Evolutionary conservation across 2,329 filamentous ascomycete species (phyloP).

Genomic region (Arachnopeziza araneosa): DNA sequence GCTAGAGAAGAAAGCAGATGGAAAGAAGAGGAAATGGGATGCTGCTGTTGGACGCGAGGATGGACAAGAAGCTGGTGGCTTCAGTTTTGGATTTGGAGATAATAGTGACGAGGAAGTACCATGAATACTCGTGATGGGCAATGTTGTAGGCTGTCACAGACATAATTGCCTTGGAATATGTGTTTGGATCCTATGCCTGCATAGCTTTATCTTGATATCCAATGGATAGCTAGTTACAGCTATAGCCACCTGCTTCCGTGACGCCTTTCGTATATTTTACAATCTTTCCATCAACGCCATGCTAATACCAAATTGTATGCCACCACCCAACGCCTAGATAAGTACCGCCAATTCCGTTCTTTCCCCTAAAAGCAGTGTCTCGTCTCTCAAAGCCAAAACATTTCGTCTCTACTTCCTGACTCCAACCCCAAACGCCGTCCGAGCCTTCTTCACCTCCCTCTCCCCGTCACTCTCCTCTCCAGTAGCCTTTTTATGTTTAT

Average conservation of each 20-base stretch:
- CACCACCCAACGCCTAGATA: neutral
- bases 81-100: slow-evolving; percentile 60
- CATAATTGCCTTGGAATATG: no score
- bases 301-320: neutral
- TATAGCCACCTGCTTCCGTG: neutral
- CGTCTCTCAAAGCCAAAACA: no score
- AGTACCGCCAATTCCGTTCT: neutral
- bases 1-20: slow-evolving; percentile 54
- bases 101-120: slow-evolving; percentile 44
- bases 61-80: slow-evolving; percentile 39
- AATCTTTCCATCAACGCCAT: neutral
- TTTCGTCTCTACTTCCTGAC: slow-evolving; percentile 21
- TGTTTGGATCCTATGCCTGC: no score
- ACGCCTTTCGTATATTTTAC: neutral
- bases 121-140: slow-evolving; percentile 9
- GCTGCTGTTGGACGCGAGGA: slow-evolving; percentile 57
- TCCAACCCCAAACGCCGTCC: slow-evolving; percentile 26
- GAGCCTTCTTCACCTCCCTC: slow-evolving; percentile 33
- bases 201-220: no score
- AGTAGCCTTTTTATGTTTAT: slow-evolving; percentile 43
- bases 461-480: slow-evolving; percentile 56
- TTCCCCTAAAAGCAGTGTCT: neutral
- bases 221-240: no score
- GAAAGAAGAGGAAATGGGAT: slow-evolving; percentile 83
- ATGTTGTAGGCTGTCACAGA: neutral